These are phyloP conservation scores for Termitomyces sp. DNA, from an alignment of 1,284 basidiomycete species.

Conservation along the genomic window DNA sequence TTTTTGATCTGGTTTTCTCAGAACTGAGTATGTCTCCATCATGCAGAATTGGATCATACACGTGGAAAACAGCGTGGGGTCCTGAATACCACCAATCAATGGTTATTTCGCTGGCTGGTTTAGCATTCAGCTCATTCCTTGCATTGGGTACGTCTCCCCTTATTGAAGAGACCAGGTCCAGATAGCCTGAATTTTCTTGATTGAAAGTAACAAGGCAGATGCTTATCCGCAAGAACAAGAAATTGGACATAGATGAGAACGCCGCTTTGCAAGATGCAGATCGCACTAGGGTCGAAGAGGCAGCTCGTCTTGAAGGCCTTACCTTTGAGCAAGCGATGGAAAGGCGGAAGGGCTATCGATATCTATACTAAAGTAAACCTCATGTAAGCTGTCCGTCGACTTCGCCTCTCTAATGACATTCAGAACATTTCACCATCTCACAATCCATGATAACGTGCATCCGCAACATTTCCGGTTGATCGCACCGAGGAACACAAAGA, in stretches of 20 bases:
- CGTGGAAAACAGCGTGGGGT: slow-evolving; percentile 47
- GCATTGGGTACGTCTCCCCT: slow-evolving; percentile 31
- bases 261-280: slow-evolving; percentile 37
- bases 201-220: slow-evolving; percentile 42
- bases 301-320: slow-evolving; percentile 45
- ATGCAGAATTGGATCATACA: slow-evolving; percentile 44
- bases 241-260: slow-evolving; percentile 41
- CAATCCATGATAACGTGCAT: not conserved
- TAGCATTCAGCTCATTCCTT: slow-evolving; percentile 34
- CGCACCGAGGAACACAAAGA: not conserved
- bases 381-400: too few relatives aligned
- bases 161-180: not conserved
- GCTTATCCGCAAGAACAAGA: slow-evolving; percentile 39
- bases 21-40: not conserved
- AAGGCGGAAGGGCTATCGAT: slow-evolving; percentile 44
- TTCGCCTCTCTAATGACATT: too few relatives aligned
- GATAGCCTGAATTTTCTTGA: not conserved
- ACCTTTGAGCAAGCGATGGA: slow-evolving; percentile 48
- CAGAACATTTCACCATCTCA: too few relatives aligned
- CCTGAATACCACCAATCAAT: slow-evolving; percentile 49
- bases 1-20: slow-evolving; percentile 1
- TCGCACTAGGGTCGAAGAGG: slow-evolving; percentile 41
- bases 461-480: not conserved
- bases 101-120: slow-evolving; percentile 39
- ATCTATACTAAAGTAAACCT: slow-evolving; percentile 33